Conservation (phyloP, 1,284 basidiomycete genomes). For the Takashimella tepidaria region DNA sequence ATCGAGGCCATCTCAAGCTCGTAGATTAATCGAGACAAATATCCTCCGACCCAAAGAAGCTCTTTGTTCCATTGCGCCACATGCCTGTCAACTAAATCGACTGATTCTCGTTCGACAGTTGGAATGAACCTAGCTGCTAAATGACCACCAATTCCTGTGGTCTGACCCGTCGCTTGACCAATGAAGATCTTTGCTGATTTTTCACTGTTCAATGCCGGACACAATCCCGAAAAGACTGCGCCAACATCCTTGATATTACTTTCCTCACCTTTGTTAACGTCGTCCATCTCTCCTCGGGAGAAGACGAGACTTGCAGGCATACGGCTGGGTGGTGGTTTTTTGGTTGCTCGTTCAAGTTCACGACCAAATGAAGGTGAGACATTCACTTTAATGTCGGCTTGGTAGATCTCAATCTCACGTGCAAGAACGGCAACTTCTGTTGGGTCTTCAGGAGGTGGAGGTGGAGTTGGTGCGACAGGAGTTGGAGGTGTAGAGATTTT, state of each 20-base stretch:
- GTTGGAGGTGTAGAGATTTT: conserved; percentile 48
- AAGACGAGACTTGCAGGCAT: conserved; percentile 83
- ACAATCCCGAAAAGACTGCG: conserved; percentile 78
- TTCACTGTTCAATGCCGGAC: conserved; percentile 69
- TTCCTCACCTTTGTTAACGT: conserved; percentile 64
- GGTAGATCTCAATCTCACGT: conserved; percentile 75
- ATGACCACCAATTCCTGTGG: conserved; percentile 87
- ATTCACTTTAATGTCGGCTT: conserved; percentile 70
- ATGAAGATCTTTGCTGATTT: conserved; percentile 37
- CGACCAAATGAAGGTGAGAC: conserved; percentile 65
- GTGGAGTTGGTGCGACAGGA: conserved; percentile 41
- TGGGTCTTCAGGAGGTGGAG: conserved; percentile 52
- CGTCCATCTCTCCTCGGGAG: conserved; percentile 83
- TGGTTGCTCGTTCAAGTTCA: conserved; percentile 86
- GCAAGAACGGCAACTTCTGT: conserved; percentile 57
- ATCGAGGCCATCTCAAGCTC: conserved; percentile 67
- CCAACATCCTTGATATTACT: conserved; percentile 59
- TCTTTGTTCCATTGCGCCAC: conserved; percentile 65
- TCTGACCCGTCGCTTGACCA: conserved; percentile 63
- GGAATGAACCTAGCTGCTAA: conserved; percentile 91
- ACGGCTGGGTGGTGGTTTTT: conserved; percentile 81
- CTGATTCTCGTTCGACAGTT: conserved; percentile 92
- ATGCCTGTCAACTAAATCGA: conserved; percentile 68
- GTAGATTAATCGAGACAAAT: conserved; percentile 73
- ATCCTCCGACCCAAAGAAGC: conserved; percentile 73